Percentiles rank a stretch among this genome's conserved stretches.
Conservation (phyloP, 2,329 filamentous ascomycete species). For the Monilinia polystroma region DNA sequence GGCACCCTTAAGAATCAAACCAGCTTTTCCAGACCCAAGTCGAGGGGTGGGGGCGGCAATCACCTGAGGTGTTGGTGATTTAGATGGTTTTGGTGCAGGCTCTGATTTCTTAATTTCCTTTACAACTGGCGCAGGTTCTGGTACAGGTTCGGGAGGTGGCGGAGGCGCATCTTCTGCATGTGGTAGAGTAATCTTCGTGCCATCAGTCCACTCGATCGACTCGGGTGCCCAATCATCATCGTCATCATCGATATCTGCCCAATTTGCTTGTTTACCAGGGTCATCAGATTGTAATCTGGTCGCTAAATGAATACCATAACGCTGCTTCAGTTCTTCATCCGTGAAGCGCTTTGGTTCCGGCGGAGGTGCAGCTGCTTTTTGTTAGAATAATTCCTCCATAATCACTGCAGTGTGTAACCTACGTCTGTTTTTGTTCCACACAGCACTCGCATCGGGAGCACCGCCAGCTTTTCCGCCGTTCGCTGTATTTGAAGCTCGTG, state of each 20-base stretch:
- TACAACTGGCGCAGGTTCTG: slow-evolving; percentile 32
- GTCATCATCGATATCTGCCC: slow-evolving; percentile 88
- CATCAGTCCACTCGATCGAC: slow-evolving; percentile 83
- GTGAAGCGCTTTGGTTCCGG: slow-evolving; percentile 79
- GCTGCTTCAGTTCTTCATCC: slow-evolving; percentile 79
- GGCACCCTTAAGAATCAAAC: slow-evolving; percentile 64
- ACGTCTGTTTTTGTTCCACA: slow-evolving; percentile 91
- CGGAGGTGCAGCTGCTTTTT: slow-evolving; percentile 53
- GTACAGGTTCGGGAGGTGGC: slow-evolving; percentile 34
- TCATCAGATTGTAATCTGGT: slow-evolving; percentile 76
- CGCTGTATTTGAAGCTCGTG: slow-evolving; percentile 43
- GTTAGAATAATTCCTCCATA: slow-evolving; percentile 31
- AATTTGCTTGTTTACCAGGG: slow-evolving; percentile 72
- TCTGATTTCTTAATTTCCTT: slow-evolving; percentile 34
- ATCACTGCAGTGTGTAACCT: slow-evolving; percentile 42
- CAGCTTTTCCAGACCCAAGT: slow-evolving; percentile 48
- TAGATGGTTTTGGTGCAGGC: slow-evolving; percentile 32
- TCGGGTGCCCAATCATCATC: slow-evolving; percentile 86
- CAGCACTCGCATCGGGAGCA: slow-evolving; percentile 69
- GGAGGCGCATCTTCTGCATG: slow-evolving; percentile 53
- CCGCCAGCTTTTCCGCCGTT: slow-evolving; percentile 59
- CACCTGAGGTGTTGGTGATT: slow-evolving; percentile 38
- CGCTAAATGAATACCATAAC: slow-evolving; percentile 83
- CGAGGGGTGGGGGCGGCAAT: slow-evolving; percentile 37
- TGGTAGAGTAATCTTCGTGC: slow-evolving; percentile 75